Evolutionary conservation across 352 stramenopile species (phyloP).

Genomic region (Pelagophyceae sp.): DNA sequence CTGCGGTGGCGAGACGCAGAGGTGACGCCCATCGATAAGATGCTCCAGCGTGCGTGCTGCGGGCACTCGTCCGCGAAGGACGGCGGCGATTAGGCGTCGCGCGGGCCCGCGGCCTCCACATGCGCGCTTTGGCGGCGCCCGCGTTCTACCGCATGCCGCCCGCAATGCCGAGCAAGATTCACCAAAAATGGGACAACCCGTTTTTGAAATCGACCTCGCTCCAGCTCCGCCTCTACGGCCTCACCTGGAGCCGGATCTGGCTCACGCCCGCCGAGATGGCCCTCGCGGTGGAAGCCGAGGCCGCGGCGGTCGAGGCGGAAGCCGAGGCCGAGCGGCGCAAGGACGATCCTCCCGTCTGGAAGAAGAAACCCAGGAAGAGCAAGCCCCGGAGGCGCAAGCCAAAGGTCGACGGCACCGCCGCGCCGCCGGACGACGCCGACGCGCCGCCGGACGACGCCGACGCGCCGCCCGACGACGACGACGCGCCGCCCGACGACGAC

Average conservation of each 20-base stretch:
- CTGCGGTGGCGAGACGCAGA: background rate
- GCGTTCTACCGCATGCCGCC: conserved; percentile 12
- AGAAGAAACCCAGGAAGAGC: too few relatives aligned
- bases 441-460: background rate
- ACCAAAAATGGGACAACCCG: background rate
- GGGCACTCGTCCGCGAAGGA: too few relatives aligned
- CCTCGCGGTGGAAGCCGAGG: background rate
- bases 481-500: too few relatives aligned
- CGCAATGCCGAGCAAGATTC: background rate
- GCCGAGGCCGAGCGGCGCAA: background rate
- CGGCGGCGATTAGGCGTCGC: background rate
- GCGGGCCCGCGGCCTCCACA: background rate
- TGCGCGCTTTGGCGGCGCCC: background rate
- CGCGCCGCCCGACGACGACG: background rate
- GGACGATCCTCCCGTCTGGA: too few relatives aligned
- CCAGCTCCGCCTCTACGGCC: background rate
- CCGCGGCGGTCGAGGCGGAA: background rate
- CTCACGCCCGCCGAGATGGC: background rate
- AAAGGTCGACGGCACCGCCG: background rate
- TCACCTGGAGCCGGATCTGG: conserved; percentile 1
- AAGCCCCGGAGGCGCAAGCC: too few relatives aligned
- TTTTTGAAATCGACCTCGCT: background rate
- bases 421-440: background rate
- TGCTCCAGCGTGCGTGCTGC: background rate
- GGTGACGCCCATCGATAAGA: conserved; percentile 2